phyloP scores from a whole-genome alignment of 164 flowering plant species.

The Nelumbo lutea region DNA sequence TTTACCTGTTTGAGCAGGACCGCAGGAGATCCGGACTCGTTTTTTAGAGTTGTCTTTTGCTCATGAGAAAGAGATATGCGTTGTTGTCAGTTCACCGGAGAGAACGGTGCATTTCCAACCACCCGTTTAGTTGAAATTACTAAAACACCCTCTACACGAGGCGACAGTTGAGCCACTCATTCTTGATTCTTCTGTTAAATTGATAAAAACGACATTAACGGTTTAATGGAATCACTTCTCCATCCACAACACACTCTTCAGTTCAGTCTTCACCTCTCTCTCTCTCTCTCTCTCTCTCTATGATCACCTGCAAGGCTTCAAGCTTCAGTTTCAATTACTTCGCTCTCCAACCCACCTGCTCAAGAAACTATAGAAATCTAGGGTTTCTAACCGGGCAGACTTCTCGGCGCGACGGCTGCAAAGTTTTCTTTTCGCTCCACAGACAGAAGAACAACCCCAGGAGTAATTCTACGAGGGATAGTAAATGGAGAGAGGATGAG shows the following conservation, averaged over 20 bases:
- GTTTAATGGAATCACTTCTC: neutral
- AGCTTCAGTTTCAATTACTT: slow-evolving; percentile 10
- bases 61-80: too few relatives aligned
- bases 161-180: slow-evolving; percentile 1
- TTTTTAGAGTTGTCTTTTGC: too few relatives aligned
- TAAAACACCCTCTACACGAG: neutral
- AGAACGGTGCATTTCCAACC: neutral
- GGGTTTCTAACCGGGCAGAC: neutral
- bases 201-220: neutral
- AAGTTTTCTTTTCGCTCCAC: slow-evolving; percentile 10
- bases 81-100: too few relatives aligned
- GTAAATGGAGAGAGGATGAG: neutral
- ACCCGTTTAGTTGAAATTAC: neutral
- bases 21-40: too few relatives aligned
- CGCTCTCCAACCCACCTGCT: slow-evolving; percentile 8
- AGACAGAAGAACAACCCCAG: slow-evolving; percentile 4
- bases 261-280: neutral
- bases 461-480: neutral
- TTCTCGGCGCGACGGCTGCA: neutral
- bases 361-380: slow-evolving; percentile 6
- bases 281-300: slow-evolving; percentile 14
- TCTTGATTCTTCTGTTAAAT: neutral
- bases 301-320: slow-evolving; percentile 21
- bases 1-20: too few relatives aligned
- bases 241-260: too few relatives aligned